Conservation (phyloP, 179 eudicot genomes). For the Sideroxylon spinosum region DNA sequence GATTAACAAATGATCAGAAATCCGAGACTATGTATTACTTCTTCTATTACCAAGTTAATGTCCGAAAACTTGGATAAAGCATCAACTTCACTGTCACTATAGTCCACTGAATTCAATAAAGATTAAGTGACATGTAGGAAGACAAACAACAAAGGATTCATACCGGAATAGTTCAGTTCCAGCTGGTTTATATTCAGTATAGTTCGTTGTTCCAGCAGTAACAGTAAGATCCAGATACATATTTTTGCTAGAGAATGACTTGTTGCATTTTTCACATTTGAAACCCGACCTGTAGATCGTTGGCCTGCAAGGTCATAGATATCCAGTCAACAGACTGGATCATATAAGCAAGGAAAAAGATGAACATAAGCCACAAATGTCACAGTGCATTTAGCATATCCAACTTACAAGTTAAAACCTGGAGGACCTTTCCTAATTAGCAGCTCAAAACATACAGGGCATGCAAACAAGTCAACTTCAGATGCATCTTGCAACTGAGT, state of each 20-base stretch:
- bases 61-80: not conserved
- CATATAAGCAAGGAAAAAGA: not conserved
- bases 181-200: slow-evolving; percentile 55
- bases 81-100: not conserved
- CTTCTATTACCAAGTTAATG: not conserved
- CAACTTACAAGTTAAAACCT: slow-evolving; percentile 84
- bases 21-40: not conserved
- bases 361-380: not conserved
- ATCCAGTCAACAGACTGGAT: slow-evolving; percentile 16
- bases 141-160: not conserved
- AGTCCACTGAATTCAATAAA: not conserved
- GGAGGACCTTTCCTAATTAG: slow-evolving; percentile 71
- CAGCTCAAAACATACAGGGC: slow-evolving; percentile 81
- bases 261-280: slow-evolving; percentile 68
- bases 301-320: slow-evolving; percentile 49
- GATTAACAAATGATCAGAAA: not conserved
- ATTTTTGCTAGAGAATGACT: slow-evolving; percentile 85
- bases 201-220: slow-evolving; percentile 72
- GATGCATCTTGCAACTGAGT: slow-evolving; percentile 26
- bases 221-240: slow-evolving; percentile 86
- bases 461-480: slow-evolving; percentile 55
- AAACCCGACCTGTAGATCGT: slow-evolving; percentile 92
- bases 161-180: slow-evolving; percentile 86
- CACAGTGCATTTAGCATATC: not conserved
- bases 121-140: not conserved